Base-by-base conservation (phyloP, 1,284 basidiomycete genomes). In the Anthracocystis setariae region DNA sequence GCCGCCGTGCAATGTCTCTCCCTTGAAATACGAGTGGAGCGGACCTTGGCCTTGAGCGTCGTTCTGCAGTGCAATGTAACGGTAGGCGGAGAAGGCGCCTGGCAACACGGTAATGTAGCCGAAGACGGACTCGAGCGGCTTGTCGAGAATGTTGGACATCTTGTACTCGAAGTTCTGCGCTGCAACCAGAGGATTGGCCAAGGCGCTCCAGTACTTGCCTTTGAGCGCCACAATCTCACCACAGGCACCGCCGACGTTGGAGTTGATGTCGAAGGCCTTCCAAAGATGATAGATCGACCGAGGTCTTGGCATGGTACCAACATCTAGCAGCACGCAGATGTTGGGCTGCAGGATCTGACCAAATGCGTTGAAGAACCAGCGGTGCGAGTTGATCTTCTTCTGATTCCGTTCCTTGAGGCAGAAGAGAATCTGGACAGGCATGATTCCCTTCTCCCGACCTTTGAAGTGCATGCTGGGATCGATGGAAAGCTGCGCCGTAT, bases 251-350 rank as follows among this genome's bases (percentile, higher is more conserved):
- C 93, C 94, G 32, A 96, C 92, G 72, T 95, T 94, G 25, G 91
- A 92, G 84, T 96, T 94, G 84, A 94, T 91, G 81, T 97, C 94
- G 70, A 98, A 97, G 4, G 92, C 91, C 84, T 97, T 96, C 94
- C 94, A 97, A 10, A 98, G 85, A 78, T 96, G 92, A 83, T 97
- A 98, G 78, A 97, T 94, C 35, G 68, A 69, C 13, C 64, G 56
- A 3, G 75, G 51, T 21, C 78, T 39, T 0, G 94, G 94, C 87
- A 90, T 90, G 0, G 94, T 98, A 1, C 94, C 95, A 20, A 96
- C 94, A 78, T 98, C 94, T 42, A 98, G 88, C 21, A 98, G 87
- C 9, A 98, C 89, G 81, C 93, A 96, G 38, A 98, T 92, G 80
- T 95, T 96, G 23, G 91, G 91, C 44, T 83, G 76, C 13, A 85